These are phyloP conservation scores for Mollisia scopiformis DNA, from an alignment of 2,329 filamentous ascomycete genomes.

Conservation along the genomic window DNA sequence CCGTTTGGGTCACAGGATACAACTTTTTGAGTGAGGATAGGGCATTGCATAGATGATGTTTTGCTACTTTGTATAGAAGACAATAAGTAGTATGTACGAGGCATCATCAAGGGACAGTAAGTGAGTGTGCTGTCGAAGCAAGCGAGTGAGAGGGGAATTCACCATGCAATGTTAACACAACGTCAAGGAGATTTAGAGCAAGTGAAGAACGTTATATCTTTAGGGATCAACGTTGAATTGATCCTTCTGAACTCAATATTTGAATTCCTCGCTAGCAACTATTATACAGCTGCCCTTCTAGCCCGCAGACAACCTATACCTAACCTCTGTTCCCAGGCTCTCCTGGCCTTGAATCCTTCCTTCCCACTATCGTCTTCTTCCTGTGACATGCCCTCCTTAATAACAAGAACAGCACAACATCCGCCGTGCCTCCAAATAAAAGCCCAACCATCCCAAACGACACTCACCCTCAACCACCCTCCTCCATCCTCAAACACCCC, in stretches of 20 bases:
- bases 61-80: too few species aligned
- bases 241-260: neutral
- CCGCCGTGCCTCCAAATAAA: neutral
- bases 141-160: too few species aligned
- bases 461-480: neutral
- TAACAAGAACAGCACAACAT: neutral
- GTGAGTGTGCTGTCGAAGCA: too few species aligned
- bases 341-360: neutral
- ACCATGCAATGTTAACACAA: too few species aligned
- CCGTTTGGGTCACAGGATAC: too few species aligned
- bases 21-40: too few species aligned
- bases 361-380: neutral
- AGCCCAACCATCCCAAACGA: neutral
- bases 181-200: neutral
- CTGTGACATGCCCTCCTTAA: too few species aligned
- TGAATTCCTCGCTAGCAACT: neutral
- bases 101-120: too few species aligned
- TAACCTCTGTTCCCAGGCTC: neutral
- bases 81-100: too few species aligned
- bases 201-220: neutral
- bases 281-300: neutral
- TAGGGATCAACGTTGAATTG: too few species aligned
- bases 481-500: conserved; percentile 52
- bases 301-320: neutral
- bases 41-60: too few species aligned